Base-by-base conservation (phyloP, 495 filamentous ascomycete species). In the Bathelium albidoporum region DNA sequence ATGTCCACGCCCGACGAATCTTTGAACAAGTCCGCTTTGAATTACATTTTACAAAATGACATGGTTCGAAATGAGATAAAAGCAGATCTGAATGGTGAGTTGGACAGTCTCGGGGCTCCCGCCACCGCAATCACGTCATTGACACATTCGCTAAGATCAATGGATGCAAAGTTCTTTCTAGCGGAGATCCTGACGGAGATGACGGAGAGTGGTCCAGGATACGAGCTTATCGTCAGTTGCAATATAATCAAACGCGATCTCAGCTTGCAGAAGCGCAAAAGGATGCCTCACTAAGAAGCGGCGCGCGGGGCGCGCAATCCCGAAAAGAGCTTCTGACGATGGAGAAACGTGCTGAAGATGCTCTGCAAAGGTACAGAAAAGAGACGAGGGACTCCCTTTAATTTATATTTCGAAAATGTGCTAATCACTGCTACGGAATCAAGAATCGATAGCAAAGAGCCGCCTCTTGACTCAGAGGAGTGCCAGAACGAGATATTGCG, bases 221-320 rank as follows among this genome's bases (percentile, higher is more conserved):
- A 18, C 76, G 77, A 7, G 79, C 86, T 71, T 76, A 84, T 65
- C 75, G 85, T 26, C 77, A 85, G 44, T 39, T 55, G 10, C 26
- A 10, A n/a, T 22, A 55, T 10, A 55, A 29, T 22, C 26, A 55
- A 18, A 55, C 10, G 20, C 26, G 4, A 5, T 7, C 49, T 7
- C 77, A 82, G 62, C 81, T 90, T 2, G 86, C 87, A 59, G 78
- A 88, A 34, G 80, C 84, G 5, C 82, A 87, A 65, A 89, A 89
- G 67, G 87, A 87, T 68, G 88, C 88, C n/a, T 77, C 79, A 36
- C 68, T 89, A 29, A 78, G 87, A 60, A 91, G 87, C 66, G 89
- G 89, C 22, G 81, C 87, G 0, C 77, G 89, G 64, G 89, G 89
- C 0, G 68, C 87, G 52, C 82, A 87, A 61, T 89, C 89, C 0